phyloP scores from a whole-genome alignment of 1,139 yeast genomes.

The Saccharomyces pastorianus region DNA sequence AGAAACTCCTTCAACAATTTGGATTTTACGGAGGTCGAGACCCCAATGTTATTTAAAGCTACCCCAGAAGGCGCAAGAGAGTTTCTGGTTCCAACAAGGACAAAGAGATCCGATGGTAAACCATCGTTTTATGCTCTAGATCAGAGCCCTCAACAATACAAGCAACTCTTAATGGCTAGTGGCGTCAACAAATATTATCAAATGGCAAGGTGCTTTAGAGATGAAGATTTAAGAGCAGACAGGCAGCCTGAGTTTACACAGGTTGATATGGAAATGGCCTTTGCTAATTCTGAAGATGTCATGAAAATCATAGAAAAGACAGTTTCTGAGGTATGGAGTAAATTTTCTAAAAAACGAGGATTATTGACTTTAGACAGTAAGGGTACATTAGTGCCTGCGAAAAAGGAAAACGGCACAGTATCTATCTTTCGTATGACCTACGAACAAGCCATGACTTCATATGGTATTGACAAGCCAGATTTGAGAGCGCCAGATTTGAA shows the following conservation, averaged over 20 bases:
- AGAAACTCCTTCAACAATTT: conserved; percentile 43
- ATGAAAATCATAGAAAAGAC: conserved; percentile 54
- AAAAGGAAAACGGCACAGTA: conserved; percentile 11
- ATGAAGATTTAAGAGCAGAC: conserved; percentile 89
- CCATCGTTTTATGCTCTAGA: conserved; percentile 79
- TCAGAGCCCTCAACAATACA: conserved; percentile 96
- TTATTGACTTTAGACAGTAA: conserved; percentile 21
- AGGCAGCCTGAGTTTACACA: conserved; percentile 98
- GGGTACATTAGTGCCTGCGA: conserved; percentile 24
- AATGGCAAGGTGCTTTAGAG: conserved; percentile 88
- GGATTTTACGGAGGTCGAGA: conserved; percentile 75
- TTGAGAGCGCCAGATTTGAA: conserved; percentile 50
- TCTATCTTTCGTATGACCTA: conserved; percentile 47
- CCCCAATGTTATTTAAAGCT: conserved; percentile 86
- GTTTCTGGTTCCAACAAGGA: conserved; percentile 83
- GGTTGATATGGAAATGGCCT: conserved; percentile 88
- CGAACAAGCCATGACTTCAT: conserved; percentile 56
- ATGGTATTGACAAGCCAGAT: conserved; percentile 95
- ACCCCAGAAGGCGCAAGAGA: conserved; percentile 99
- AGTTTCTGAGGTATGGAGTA: conserved; percentile 49
- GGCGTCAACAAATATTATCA: conserved; percentile 84
- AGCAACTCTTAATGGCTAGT: conserved; percentile 88
- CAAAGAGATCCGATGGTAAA: conserved; percentile 17
- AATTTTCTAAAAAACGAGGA: conserved; percentile 15
- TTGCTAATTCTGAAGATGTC: conserved; percentile 62